phyloP scores from a whole-genome alignment of 148 eudicot genomes.

The Amaranthus cruentus region DNA sequence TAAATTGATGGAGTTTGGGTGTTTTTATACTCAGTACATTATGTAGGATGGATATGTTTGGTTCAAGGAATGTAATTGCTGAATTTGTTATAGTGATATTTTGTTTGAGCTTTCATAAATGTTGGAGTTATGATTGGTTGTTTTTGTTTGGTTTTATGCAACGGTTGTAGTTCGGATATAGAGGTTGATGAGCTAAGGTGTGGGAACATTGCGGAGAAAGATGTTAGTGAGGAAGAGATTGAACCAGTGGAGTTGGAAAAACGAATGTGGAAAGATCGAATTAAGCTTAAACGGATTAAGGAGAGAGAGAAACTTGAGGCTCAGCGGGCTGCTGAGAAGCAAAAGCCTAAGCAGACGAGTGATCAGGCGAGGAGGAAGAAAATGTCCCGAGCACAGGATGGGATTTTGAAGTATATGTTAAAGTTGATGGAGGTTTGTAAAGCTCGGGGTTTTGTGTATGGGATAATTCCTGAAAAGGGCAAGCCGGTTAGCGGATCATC shows the following conservation, averaged over 20 bases:
- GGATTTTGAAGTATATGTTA: slow-evolving; percentile 91
- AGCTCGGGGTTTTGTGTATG: slow-evolving; percentile 91
- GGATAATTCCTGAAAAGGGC: slow-evolving; percentile 97
- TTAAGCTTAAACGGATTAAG: slow-evolving; percentile 77
- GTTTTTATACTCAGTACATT: background rate
- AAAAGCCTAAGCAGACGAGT: slow-evolving; percentile 55
- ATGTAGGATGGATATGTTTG: background rate
- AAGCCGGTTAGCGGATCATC: slow-evolving; percentile 93
- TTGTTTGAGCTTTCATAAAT: background rate
- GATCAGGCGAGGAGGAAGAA: slow-evolving; percentile 94
- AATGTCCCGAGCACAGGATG: slow-evolving; percentile 96
- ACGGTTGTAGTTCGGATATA: slow-evolving; percentile 55
- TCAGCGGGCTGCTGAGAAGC: slow-evolving; percentile 66
- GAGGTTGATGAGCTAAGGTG: slow-evolving; percentile 79
- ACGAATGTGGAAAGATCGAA: slow-evolving; percentile 92
- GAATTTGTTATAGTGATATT: background rate
- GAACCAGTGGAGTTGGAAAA: slow-evolving; percentile 63
- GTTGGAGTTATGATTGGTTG: slow-evolving; percentile 7
- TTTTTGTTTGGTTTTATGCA: slow-evolving; percentile 8
- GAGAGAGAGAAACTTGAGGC: slow-evolving; percentile 70
- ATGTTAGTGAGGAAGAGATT: slow-evolving; percentile 97
- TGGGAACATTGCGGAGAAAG: slow-evolving; percentile 69
- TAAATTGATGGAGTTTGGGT: background rate
- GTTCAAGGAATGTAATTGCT: background rate
- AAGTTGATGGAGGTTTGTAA: slow-evolving; percentile 98